Base-by-base conservation (phyloP, 2,329 filamentous ascomycete genomes). In the Xylogone sp. region DNA sequence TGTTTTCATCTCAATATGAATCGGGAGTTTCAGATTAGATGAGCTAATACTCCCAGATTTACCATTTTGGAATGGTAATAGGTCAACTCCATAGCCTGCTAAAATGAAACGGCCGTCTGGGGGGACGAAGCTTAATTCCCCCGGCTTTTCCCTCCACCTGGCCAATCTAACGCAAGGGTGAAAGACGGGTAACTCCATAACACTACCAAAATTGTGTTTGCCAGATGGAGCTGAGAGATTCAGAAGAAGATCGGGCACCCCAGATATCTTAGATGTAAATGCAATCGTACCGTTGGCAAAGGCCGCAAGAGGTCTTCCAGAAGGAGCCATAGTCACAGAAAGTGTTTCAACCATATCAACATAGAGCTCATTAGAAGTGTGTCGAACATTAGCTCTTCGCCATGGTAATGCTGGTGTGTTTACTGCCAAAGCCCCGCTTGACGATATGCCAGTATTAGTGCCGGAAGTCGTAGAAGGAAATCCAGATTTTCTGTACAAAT, bases 341-440 rank as follows among this genome's bases (percentile, higher is more conserved):
- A 99, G 76, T 1, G 89, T 90, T 73, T 99, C 94, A 55, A 99
- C 84, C 12, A 99, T 84, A 67, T 99, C 94, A 52, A 96, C 93
- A 68, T 97, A 97, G 59, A 99, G 78, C 69, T 99, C 94, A 70
- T 97, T 99, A 50, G 89, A 96, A 3, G 93, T 97, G 69, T 99
- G 94, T 16, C 92, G 82, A 49, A 99, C 94, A 63, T 96, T 96
- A 39, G 90, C 84, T 54, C 91, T 80, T 55, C 94, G 83, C 94
- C 94, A 99, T 1, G 92, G 92, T 42, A 97, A 63, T 7, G 82
- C 76, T 0, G 80, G 76, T 1, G 74, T 74, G 58, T 75, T 79
- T 16, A 75, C 67, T 18, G 73, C 58, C 22, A 56, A 48, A 21
- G 57, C 45, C n/a, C 63, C 62, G 13, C 59, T 45, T 20, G 63